Conservation (phyloP, 2,329 filamentous ascomycete species). For the Claviceps sp. region DNA sequence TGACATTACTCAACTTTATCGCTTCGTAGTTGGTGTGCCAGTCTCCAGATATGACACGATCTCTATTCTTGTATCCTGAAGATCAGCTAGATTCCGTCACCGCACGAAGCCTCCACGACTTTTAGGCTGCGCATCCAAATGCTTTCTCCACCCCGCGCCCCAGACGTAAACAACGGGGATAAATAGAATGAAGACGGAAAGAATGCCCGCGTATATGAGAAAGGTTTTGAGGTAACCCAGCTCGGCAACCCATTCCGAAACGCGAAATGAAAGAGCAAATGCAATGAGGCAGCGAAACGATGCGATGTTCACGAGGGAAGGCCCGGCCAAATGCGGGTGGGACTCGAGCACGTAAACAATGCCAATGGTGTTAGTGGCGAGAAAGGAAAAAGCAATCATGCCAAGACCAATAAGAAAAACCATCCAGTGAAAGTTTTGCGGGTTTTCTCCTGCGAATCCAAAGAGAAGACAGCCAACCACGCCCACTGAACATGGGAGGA, state of each 20-base stretch:
- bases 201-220: neutral
- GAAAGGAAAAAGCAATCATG: slow-evolving; percentile 2
- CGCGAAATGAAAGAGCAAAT: slow-evolving; percentile 2
- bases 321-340: neutral
- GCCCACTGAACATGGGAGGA: neutral
- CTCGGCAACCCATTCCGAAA: slow-evolving; percentile 3
- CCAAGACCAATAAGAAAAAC: neutral
- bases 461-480: slow-evolving; percentile 1
- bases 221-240: slow-evolving; percentile 2
- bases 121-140: slow-evolving; percentile 11
- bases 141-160: neutral
- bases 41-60: neutral
- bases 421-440: neutral
- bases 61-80: neutral
- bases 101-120: neutral
- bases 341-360: slow-evolving; percentile 3
- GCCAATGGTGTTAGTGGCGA: slow-evolving; percentile 4
- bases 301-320: slow-evolving; percentile 2
- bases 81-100: neutral
- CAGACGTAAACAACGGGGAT: neutral
- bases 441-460: neutral
- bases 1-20: no score
- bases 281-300: slow-evolving; percentile 1
- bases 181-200: neutral
- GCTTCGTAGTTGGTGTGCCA: no score